Evolutionary conservation across 2,329 filamentous ascomycete species (phyloP), one percentile per base, ranked within the genome.

Genomic region (Ascochyta fabae): DNA sequence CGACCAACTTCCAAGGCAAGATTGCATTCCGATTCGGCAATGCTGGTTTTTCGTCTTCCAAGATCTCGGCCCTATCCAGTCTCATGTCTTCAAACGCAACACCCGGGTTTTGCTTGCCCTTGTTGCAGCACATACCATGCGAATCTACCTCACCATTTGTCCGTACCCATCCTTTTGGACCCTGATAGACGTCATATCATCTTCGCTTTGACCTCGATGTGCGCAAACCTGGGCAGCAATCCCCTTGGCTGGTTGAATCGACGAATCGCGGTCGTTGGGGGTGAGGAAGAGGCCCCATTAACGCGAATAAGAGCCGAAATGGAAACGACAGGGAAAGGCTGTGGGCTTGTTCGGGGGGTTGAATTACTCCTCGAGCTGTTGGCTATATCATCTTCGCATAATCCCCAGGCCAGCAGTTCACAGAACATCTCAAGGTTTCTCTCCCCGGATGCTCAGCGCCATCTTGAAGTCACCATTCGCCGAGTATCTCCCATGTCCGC

Each of bases 141-240:
- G 6, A 34, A 16, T 16, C 43, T 12, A 44, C 47, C 31, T 29
- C 38, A 51, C 34, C 31, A 43, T 42, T 36, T 31, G 42, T 54
- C 42, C 26, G 38, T 48, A 13, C 42, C 16, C 31, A 36, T 34
- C 12, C 27, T 36, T 19, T 23, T 23, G 35, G 33, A 44, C 49
- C 29, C 35, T 36, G 34, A 50, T 46, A 49, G 56, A 73, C 70
- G 70, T 73, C 71, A 74, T 67, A 29, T 44, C 51, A 59, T 64
- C 53, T 62, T 60, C 35, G 48, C 52, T 55, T 42, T 50, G 50
- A 42, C 16, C 40, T 56, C 62, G 67, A 70, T 70, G 41, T 47
- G n/a, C 34, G 36, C 23, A 40, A 48, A 38, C 40, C 48, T 31
- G 26, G 39, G 9, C 38, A 35, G 39, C 34, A 48, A 45, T 53